Base-by-base conservation (phyloP, 352 stramenopile genomes). In the Phytophthora hybrid region DNA sequence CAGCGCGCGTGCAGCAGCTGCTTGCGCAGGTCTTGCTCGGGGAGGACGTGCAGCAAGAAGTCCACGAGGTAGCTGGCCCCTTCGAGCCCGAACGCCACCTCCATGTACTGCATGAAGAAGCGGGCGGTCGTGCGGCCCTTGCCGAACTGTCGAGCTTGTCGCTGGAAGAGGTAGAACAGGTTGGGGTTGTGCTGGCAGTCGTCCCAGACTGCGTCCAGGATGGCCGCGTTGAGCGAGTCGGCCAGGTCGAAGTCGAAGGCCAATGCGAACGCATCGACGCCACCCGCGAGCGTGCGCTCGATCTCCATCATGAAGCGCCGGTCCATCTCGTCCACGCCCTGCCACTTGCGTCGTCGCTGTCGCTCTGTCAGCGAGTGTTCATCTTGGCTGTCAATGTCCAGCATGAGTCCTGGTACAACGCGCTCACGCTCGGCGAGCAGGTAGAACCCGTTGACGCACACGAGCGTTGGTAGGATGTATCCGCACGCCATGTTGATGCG, bases 131-230 rank as follows among this genome's bases (percentile, higher is more conserved):
- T 90, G 18, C 79, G 77, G 9, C 76, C 76, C 53, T 92, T 91
- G 53, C 89, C 89, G 37, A 94, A 96, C 57, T 95, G 83, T 39
- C 81, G 84, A 26, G 89, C 89, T 49, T 94, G 87, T 8, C 81
- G 84, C 78, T 94, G 84, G 66, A 96, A 96, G 31, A 93, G 78
- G 47, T 93, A 81, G 66, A 96, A 96, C 18, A 93, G 71, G 69
- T 86, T 94, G 6, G 89, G 89, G 49, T 96, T 95, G 66, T 96
- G 88, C 57, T 93, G 76, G 59, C 88, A 95, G 64, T 94, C 88
- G 63, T 94, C 84, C 89, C 89, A 96, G 4, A 96, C 88, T 5
- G 88, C 89, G 69, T 93, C 85, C 8, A 96, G 67, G 23, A 96
- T 91, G 3, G 87, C 84, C 8, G 81, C 73, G 66, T 95, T 94